These are phyloP conservation scores for Linnemannia schmuckeri DNA, from an alignment of 192 early-diverging fungal species.

Conservation along the genomic window DNA sequence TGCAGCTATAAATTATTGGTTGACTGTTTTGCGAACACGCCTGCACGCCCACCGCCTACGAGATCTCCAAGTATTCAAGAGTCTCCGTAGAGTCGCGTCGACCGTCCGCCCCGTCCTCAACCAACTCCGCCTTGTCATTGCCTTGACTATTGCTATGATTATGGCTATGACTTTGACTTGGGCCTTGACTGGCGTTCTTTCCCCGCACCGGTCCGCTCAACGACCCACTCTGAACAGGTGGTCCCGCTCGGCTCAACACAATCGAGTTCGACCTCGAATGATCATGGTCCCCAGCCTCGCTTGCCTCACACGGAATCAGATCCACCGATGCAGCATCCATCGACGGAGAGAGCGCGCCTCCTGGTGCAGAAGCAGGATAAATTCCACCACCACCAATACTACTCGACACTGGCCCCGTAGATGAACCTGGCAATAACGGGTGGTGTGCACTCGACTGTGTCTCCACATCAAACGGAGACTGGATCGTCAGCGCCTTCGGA, in stretches of 20 bases:
- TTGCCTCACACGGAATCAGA: constrained; percentile 22
- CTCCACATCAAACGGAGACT: neutral
- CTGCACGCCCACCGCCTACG: neutral
- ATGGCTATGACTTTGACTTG: neutral
- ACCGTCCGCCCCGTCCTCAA: neutral
- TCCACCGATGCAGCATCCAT: constrained; percentile 25
- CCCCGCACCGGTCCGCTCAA: neutral
- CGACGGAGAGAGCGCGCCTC: neutral
- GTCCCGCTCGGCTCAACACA: neutral
- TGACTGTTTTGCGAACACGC: neutral
- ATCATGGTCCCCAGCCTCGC: constrained; percentile 16
- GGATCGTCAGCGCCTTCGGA: neutral
- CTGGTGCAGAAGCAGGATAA: neutral
- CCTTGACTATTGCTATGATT: neutral
- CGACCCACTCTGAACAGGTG: no score
- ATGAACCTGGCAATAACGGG: neutral
- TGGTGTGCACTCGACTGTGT: neutral
- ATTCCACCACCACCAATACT: neutral
- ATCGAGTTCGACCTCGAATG: constrained; percentile 14
- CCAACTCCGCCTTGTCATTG: neutral
- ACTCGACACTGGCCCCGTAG: neutral
- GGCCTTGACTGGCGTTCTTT: neutral
- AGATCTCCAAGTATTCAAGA: constrained; percentile 23
- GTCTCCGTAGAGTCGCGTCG: constrained; percentile 26
- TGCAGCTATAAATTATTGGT: no score